These are phyloP conservation scores for Prunus padus DNA, from an alignment of 306 rosid genomes.

Conservation along the genomic window DNA sequence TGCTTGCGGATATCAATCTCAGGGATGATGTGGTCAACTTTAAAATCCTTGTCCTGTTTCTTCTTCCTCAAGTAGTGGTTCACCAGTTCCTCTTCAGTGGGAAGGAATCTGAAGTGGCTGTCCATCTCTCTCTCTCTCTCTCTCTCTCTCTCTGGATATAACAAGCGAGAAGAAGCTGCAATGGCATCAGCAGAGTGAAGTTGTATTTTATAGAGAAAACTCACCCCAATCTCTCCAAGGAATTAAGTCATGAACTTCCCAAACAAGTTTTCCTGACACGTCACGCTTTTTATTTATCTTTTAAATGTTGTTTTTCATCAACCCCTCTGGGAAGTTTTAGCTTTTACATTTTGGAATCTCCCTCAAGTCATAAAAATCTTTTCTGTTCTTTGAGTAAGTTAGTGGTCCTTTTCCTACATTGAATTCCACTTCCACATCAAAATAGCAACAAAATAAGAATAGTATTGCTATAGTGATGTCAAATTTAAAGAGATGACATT, in stretches of 20 bases:
- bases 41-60: constrained; percentile 13
- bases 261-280: neutral
- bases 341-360: neutral
- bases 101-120: constrained; percentile 51
- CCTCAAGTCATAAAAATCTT: neutral
- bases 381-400: neutral
- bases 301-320: neutral
- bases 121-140: neutral
- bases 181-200: neutral
- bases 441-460: too few relatives aligned
- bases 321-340: neutral
- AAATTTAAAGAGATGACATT: too few relatives aligned
- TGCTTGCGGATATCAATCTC: constrained; percentile 41
- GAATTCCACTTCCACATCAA: too few relatives aligned
- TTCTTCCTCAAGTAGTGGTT: constrained; percentile 42
- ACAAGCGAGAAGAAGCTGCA: too few relatives aligned
- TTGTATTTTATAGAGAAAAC: neutral
- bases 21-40: constrained; percentile 23
- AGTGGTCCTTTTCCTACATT: neutral
- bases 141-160: neutral
- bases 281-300: neutral
- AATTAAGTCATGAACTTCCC: neutral
- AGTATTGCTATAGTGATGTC: too few relatives aligned
- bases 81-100: constrained; percentile 67
- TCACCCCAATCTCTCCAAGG: neutral